These are phyloP conservation scores for Rhododendron mucronatum DNA, from an alignment of 148 eudicot genomes.

Conservation along the genomic window DNA sequence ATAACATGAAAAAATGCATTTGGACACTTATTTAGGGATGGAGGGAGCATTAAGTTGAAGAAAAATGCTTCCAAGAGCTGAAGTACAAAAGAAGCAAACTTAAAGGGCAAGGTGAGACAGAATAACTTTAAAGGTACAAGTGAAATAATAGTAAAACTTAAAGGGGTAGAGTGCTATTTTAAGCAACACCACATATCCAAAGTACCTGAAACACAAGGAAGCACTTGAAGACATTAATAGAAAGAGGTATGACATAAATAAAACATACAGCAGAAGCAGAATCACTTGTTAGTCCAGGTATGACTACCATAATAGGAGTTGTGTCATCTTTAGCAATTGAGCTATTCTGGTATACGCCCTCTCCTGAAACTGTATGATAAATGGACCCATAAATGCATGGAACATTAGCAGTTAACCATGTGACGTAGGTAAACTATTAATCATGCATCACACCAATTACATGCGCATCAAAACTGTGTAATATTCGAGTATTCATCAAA, in stretches of 20 bases:
- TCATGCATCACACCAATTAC: neutral
- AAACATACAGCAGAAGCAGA: slow-evolving; percentile 77
- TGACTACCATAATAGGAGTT: slow-evolving; percentile 68
- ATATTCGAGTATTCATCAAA: neutral
- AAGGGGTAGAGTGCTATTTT: neutral
- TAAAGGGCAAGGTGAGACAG: neutral
- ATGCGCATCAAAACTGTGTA: neutral
- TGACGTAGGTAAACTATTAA: neutral
- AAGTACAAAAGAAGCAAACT: neutral
- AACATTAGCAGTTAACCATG: neutral
- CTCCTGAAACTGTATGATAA: slow-evolving; percentile 46
- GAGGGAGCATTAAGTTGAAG: neutral
- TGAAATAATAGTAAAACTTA: neutral
- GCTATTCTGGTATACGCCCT: slow-evolving; percentile 20
- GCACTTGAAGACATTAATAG: neutral
- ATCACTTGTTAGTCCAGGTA: slow-evolving; percentile 95
- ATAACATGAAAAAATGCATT: too few relatives aligned
- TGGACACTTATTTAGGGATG: too few relatives aligned
- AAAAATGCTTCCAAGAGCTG: neutral
- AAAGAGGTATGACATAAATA: neutral
- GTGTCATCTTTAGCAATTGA: slow-evolving; percentile 47
- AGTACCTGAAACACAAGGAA: neutral
- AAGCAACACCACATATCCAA: neutral
- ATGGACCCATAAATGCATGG: neutral
- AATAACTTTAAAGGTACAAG: neutral